Conservation (phyloP, 2,329 filamentous ascomycete genomes). For the Orbilia ellipsospora region DNA sequence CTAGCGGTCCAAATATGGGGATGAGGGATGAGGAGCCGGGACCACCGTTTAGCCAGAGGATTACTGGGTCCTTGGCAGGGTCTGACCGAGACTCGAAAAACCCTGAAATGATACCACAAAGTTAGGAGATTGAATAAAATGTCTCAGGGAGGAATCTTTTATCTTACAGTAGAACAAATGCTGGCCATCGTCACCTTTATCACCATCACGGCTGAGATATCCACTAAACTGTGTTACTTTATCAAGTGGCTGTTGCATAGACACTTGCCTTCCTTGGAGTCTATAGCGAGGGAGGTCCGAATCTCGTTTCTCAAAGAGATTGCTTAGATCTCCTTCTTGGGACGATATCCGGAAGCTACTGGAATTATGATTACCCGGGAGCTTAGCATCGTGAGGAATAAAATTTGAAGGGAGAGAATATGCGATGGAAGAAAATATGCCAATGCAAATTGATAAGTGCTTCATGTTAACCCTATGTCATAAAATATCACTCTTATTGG, state of each 20-base stretch:
- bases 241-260: not conserved
- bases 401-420: too few species aligned
- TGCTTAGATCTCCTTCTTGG: too few species aligned
- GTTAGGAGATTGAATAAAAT: not conserved
- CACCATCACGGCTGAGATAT: not conserved
- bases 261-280: not conserved
- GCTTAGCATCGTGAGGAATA: too few species aligned
- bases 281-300: not conserved
- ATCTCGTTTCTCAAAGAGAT: not conserved
- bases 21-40: not conserved
- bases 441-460: too few species aligned
- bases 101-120: not conserved
- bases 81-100: conserved; percentile 3
- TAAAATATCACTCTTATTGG: too few species aligned
- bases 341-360: too few species aligned
- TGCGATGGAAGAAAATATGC: too few species aligned
- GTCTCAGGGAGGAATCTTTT: not conserved
- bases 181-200: not conserved
- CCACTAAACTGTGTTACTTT: not conserved
- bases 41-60: conserved; percentile 4
- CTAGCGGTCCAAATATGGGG: not conserved
- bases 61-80: not conserved
- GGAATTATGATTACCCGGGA: too few species aligned
- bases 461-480: too few species aligned
- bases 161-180: conserved; percentile 1